These are phyloP conservation scores for Euryodendron excelsum DNA, from an alignment of 148 eudicot species.

Conservation along the genomic window DNA sequence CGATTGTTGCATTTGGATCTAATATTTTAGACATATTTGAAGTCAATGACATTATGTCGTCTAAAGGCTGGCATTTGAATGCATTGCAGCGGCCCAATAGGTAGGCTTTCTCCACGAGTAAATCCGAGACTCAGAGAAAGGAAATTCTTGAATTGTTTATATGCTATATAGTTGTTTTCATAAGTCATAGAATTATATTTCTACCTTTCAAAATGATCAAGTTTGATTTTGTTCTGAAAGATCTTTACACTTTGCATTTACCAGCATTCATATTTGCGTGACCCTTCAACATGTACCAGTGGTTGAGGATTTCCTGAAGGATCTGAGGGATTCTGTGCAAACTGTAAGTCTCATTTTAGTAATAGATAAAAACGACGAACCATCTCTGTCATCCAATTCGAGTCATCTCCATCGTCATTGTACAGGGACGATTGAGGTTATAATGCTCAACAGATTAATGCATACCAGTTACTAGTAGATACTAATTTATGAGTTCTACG, in stretches of 20 bases:
- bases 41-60: slow-evolving; percentile 86
- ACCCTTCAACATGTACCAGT: slow-evolving; percentile 91
- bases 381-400: background rate
- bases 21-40: slow-evolving; percentile 79
- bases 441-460: background rate
- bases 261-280: slow-evolving; percentile 89
- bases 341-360: slow-evolving; percentile 52
- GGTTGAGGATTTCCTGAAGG: slow-evolving; percentile 71
- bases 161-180: background rate
- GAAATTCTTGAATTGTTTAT: background rate
- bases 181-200: background rate
- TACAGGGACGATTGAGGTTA: background rate
- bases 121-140: background rate
- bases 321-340: slow-evolving; percentile 63
- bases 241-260: background rate
- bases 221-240: slow-evolving; percentile 4
- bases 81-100: slow-evolving; percentile 90
- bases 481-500: background rate
- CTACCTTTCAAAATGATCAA: background rate
- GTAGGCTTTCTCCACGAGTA: slow-evolving; percentile 20
- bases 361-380: background rate
- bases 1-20: slow-evolving; percentile 90
- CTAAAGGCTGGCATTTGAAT: slow-evolving; percentile 97
- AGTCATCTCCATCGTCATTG: no score
- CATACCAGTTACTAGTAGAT: background rate